Conservation (phyloP, 441 rosid genomes). For the Jatropha podagrica region DNA sequence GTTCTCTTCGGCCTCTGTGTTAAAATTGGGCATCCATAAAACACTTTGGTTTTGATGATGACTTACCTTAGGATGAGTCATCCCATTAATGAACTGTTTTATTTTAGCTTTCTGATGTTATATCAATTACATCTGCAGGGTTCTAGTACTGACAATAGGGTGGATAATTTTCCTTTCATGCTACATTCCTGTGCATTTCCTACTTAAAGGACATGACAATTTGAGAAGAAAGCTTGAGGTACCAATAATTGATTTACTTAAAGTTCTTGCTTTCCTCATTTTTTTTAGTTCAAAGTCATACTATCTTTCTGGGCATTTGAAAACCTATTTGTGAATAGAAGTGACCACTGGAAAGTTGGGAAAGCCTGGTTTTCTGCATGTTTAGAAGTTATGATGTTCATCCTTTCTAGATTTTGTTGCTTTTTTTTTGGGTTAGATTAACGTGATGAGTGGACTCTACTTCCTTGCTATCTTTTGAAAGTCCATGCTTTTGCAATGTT, state of each 20-base stretch:
- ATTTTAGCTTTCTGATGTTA: conserved; percentile 14
- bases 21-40: not conserved
- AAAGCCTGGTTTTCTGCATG: not conserved
- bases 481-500: not conserved
- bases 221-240: conserved; percentile 90
- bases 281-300: not conserved
- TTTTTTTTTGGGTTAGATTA: not conserved
- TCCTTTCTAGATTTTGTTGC: not conserved
- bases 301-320: not conserved
- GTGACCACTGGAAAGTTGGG: not conserved
- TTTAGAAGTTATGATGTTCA: not conserved
- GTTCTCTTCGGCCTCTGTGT: not conserved
- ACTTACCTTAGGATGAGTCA: not conserved
- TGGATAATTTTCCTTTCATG: conserved; percentile 87
- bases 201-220: conserved; percentile 75
- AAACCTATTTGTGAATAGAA: not conserved
- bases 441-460: not conserved
- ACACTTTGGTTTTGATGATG: not conserved
- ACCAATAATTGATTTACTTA: not conserved
- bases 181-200: conserved; percentile 68
- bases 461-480: not conserved
- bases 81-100: conserved; percentile 4
- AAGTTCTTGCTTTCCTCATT: conserved; percentile 10
- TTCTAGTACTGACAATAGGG: conserved; percentile 71
- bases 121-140: conserved; percentile 46